Percentiles rank a stretch among this genome's conserved stretches.
phyloP scores from a whole-genome alignment of 208 protist genomes.

The Eutreptiella sp. region DNA sequence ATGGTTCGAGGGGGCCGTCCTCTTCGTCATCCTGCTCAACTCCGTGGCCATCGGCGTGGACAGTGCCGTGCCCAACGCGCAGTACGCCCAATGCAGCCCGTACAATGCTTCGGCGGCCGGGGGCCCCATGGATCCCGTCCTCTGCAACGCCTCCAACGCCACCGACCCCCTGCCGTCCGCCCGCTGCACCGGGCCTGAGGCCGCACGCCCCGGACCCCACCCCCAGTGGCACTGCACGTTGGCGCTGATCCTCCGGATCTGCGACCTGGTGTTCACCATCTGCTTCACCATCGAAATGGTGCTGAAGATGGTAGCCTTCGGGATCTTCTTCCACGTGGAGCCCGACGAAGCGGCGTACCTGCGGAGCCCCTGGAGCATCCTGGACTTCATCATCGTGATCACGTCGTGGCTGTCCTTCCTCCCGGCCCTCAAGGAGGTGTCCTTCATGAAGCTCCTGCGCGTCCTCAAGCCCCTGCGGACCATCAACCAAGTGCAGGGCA shows the following conservation, averaged over 20 bases:
- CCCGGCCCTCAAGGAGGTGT: not conserved
- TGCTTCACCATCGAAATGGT: slow-evolving; percentile 20
- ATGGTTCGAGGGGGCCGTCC: slow-evolving; percentile 9
- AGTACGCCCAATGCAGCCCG: too few relatives aligned
- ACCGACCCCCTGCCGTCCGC: too few relatives aligned
- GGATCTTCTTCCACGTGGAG: slow-evolving; percentile 9
- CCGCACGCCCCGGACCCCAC: too few relatives aligned
- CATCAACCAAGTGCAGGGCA: slow-evolving; percentile 19
- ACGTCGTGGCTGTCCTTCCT: slow-evolving; percentile 9
- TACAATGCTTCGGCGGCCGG: too few relatives aligned
- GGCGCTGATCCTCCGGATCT: not conserved
- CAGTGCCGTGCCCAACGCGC: slow-evolving; percentile 9
- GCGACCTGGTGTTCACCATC: slow-evolving; percentile 19
- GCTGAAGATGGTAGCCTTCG: slow-evolving; percentile 17
- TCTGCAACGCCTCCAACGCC: too few relatives aligned
- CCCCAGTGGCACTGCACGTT: not conserved
- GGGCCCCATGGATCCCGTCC: too few relatives aligned
- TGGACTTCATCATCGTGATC: slow-evolving; percentile 25
- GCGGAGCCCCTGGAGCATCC: slow-evolving; percentile 20
- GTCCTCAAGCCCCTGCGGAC: slow-evolving; percentile 25
- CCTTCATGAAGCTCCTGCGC: not conserved
- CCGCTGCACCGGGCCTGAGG: too few relatives aligned
- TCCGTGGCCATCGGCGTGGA: slow-evolving; percentile 15
- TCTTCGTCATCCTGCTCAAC: slow-evolving; percentile 16
- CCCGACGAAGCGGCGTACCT: slow-evolving; percentile 22